These are phyloP conservation scores for Ophiostoma ulmi DNA, from an alignment of 2,329 filamentous ascomycete species.

Conservation along the genomic window DNA sequence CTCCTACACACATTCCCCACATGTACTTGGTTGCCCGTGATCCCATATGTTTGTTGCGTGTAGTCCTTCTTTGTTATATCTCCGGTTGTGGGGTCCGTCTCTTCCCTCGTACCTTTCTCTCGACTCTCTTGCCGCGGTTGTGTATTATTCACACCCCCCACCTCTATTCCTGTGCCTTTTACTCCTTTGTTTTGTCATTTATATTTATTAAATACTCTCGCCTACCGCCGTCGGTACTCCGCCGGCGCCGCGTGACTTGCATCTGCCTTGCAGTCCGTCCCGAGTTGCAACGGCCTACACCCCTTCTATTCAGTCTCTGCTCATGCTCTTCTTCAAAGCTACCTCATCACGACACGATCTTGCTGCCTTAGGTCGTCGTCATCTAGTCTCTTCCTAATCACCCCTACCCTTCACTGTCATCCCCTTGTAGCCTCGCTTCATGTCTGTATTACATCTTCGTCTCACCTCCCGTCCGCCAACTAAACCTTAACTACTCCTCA, in stretches of 20 bases:
- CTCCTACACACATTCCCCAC: not conserved
- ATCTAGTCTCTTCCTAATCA: not conserved
- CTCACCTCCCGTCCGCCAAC: slow-evolving; percentile 1
- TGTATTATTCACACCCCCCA: not conserved
- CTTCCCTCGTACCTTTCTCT: not conserved
- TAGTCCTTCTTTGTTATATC: not conserved
- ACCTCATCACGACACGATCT: not conserved
- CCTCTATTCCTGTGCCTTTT: not conserved
- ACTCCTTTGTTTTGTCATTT: not conserved
- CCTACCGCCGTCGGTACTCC: not conserved
- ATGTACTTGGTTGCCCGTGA: not conserved
- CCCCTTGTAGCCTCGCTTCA: slow-evolving; percentile 1
- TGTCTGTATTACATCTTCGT: not conserved
- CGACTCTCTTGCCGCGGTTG: not conserved
- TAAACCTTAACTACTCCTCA: not conserved
- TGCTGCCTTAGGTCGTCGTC: slow-evolving; percentile 9
- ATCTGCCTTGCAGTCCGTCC: slow-evolving; percentile 9
- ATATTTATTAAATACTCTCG: not conserved
- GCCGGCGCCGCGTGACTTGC: slow-evolving; percentile 2
- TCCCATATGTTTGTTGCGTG: not conserved
- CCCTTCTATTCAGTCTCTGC: not conserved
- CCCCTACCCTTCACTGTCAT: not conserved
- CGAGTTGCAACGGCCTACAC: not conserved
- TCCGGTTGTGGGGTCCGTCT: slow-evolving; percentile 8
- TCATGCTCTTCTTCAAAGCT: not conserved